Conservation (phyloP, 495 filamentous ascomycete species). For the Elasticomyces elasticus region DNA sequence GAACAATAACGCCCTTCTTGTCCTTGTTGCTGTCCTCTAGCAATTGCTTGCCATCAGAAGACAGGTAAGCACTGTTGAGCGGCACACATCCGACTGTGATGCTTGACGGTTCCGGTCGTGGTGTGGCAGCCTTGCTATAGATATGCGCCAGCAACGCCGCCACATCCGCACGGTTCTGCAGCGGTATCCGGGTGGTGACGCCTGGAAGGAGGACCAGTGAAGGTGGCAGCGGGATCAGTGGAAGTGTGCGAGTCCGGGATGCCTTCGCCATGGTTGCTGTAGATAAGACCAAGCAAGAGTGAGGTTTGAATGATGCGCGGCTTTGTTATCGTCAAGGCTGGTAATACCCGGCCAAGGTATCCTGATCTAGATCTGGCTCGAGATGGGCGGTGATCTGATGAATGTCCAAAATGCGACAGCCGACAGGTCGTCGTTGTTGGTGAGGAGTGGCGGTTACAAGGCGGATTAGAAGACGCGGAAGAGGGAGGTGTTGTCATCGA, state of each 20-base stretch:
- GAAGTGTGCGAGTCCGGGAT: constrained; percentile 34
- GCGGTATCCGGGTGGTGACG: constrained; percentile 62
- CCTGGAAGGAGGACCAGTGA: constrained; percentile 72
- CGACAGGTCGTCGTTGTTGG: too few relatives aligned
- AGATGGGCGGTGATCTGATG: too few relatives aligned
- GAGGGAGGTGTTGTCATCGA: too few relatives aligned
- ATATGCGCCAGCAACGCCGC: constrained; percentile 69
- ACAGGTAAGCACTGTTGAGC: constrained; percentile 58
- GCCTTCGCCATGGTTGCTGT: not conserved
- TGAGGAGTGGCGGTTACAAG: too few relatives aligned
- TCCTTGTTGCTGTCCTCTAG: constrained; percentile 45
- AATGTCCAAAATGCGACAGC: too few relatives aligned
- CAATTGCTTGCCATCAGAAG: constrained; percentile 58
- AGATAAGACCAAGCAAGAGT: too few relatives aligned
- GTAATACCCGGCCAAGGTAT: too few relatives aligned
- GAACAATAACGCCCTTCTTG: constrained; percentile 33
- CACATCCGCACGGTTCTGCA: constrained; percentile 71
- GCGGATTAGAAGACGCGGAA: too few relatives aligned
- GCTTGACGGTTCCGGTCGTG: constrained; percentile 51
- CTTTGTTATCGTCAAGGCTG: not conserved
- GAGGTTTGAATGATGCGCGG: too few relatives aligned
- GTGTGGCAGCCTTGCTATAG: constrained; percentile 54
- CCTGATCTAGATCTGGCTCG: too few relatives aligned
- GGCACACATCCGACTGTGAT: constrained; percentile 77
- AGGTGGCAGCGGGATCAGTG: constrained; percentile 65